Evolutionary conservation across 2,329 filamentous ascomycete genomes (phyloP).

Genomic region (Dactylellina drechsleri): DNA sequence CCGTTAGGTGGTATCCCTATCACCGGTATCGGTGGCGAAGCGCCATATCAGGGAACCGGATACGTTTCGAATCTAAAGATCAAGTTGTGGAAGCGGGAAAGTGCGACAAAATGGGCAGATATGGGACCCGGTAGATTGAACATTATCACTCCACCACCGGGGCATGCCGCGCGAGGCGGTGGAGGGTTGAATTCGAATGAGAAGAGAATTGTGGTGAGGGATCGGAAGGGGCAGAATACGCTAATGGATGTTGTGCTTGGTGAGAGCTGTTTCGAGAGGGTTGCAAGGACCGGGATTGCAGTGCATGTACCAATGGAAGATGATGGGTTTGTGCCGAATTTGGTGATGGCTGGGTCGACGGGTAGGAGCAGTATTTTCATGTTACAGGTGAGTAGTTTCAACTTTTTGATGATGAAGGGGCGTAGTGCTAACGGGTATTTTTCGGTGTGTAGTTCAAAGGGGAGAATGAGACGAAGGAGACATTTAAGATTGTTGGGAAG

Average conservation of each 20-base stretch:
- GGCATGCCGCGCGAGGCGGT: constrained; percentile 70
- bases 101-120: constrained; percentile 85
- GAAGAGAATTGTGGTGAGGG: constrained; percentile 83
- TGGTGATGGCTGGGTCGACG: constrained; percentile 69
- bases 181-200: constrained; percentile 73
- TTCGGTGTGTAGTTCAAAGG: constrained; percentile 63
- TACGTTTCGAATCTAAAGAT: constrained; percentile 81
- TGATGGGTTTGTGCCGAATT: constrained; percentile 66
- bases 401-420: not conserved
- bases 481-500: constrained; percentile 67
- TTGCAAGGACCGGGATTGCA: constrained; percentile 86
- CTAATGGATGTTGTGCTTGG: constrained; percentile 85
- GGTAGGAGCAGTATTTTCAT: constrained; percentile 70
- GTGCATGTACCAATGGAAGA: constrained; percentile 85
- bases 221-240: constrained; percentile 69
- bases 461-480: constrained; percentile 68
- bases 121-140: constrained; percentile 85
- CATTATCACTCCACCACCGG: constrained; percentile 77
- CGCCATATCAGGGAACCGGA: constrained; percentile 51
- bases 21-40: constrained; percentile 52
- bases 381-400: constrained; percentile 66
- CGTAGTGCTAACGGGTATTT: constrained; percentile 23
- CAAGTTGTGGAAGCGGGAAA: constrained; percentile 81
- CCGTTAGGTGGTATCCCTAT: constrained; percentile 53
- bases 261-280: constrained; percentile 83